Evolutionary conservation across 2,329 filamentous ascomycete species (phyloP), one percentile per base, ranked within the genome.

Genomic region (Triangularia setosa): DNA sequence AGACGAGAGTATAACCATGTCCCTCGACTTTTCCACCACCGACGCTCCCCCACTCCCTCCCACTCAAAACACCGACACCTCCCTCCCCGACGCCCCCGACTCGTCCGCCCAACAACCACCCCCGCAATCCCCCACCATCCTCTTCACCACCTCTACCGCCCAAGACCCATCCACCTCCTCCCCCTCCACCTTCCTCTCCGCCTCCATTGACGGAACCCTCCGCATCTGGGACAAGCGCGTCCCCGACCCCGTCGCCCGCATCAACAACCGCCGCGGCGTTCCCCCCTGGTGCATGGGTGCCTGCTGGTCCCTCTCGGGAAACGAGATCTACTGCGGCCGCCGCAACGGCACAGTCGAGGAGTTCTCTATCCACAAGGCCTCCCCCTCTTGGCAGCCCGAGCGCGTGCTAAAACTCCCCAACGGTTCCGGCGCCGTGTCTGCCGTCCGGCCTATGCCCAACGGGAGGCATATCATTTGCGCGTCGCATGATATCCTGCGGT

Each of bases 271-370:
- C 11, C 85, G 87, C 11, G 87, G 88, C 18, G 91, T 92, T 0
- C 94, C 95, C 1, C 95, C 94, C 0, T 99, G 94, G 94, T 98
- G 94, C 76, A 97, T 97, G 88, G 93, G 92, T 69, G 92, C 93
- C 0, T 97, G 93, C 79, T 99, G 95, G 95, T 94, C 90, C 62
- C 93, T 93, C 0, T 91, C 97, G 74, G 95, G 95, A 14, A 98
- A 98, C 77, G 92, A 87, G 76, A 93, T 99, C 71, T 99, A 97
- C 77, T 93, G 91, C 0, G 95, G 95, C 0, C 84, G 95, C 27
- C 84, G 95, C 64, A 98, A 98, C 76, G 86, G 92, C 60, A 96
- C 92, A 0, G 95, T 99, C 0, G 95, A 99, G 70, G 95, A 99
- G 77, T 99, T 91, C 77, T 92, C 87, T 72, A 82, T 99, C 18